Evolutionary conservation across 306 rosid species (phyloP).

Genomic region (Rubus idaeus): DNA sequence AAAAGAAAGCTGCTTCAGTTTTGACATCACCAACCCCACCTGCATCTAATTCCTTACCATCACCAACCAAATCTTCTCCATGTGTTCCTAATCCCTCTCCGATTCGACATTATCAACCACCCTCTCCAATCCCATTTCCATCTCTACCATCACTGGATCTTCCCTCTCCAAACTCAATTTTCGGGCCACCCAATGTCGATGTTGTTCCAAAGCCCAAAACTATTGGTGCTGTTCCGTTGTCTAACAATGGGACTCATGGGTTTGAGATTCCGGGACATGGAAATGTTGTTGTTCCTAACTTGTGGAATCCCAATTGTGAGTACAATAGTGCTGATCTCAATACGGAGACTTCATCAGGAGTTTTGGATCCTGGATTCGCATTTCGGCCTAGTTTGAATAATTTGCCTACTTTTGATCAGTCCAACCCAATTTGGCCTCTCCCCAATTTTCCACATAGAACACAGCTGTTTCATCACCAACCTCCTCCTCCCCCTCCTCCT

Average conservation of each 20-base stretch:
- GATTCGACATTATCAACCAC: conserved; percentile 24
- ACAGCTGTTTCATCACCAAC: conserved; percentile 41
- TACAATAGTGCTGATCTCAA: conserved; percentile 32
- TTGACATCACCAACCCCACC: conserved; percentile 30
- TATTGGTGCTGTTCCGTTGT: conserved; percentile 28
- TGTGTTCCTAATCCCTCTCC: conserved; percentile 29
- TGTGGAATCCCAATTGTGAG: conserved; percentile 39
- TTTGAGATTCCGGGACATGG: conserved; percentile 43
- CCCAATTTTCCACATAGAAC: conserved; percentile 39
- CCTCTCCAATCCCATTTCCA: conserved; percentile 40
- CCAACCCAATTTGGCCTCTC: conserved; percentile 42
- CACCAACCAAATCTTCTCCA: conserved; percentile 42
- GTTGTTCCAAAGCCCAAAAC: conserved; percentile 21
- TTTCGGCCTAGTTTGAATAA: conserved; percentile 34
- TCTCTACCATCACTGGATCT: conserved; percentile 32
- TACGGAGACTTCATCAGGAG: conserved; percentile 28
- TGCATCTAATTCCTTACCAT: conserved; percentile 18
- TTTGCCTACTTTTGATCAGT: conserved; percentile 36
- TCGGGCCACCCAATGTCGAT: conserved; percentile 37
- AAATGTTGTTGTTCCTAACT: conserved; percentile 30
- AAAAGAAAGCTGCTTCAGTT: conserved; percentile 34
- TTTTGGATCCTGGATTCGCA: conserved; percentile 43
- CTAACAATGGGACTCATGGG: conserved; percentile 22
- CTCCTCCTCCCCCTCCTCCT: conserved; percentile 23
- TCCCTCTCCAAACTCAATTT: conserved; percentile 31